These are phyloP conservation scores for Cyclotella atomus DNA, from an alignment of 108 stramenopile species.

Conservation along the genomic window DNA sequence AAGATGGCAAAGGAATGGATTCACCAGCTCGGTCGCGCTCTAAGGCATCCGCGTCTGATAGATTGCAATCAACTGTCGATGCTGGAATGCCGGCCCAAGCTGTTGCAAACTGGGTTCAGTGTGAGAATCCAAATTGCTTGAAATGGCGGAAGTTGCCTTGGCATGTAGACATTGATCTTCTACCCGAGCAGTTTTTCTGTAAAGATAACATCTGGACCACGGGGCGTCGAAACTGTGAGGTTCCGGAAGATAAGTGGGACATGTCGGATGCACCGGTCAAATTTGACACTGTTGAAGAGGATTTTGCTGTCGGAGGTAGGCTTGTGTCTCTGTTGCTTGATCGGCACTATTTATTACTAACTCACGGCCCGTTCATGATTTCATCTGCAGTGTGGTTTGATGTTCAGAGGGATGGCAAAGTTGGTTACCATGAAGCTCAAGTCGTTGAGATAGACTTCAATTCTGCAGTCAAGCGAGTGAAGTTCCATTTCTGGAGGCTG, in stretches of 20 bases:
- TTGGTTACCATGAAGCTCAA: slow-evolving; percentile 59
- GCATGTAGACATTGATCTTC: slow-evolving; percentile 82
- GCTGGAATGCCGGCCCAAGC: slow-evolving; percentile 88
- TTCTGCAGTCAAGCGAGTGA: slow-evolving; percentile 58
- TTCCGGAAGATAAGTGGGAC: slow-evolving; percentile 87
- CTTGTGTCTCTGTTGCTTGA: background rate
- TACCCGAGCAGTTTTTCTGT: slow-evolving; percentile 88
- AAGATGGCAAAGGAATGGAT: slow-evolving; percentile 18
- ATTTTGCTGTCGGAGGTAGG: slow-evolving; percentile 51
- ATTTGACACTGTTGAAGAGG: slow-evolving; percentile 36
- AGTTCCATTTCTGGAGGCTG: slow-evolving; percentile 71
- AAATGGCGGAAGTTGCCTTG: slow-evolving; percentile 92
- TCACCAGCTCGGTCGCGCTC: slow-evolving; percentile 14
- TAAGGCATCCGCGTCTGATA: slow-evolving; percentile 45
- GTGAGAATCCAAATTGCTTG: slow-evolving; percentile 85
- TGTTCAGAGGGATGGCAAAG: slow-evolving; percentile 67
- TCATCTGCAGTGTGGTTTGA: slow-evolving; percentile 71
- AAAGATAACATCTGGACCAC: slow-evolving; percentile 88
- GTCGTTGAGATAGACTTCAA: slow-evolving; percentile 70
- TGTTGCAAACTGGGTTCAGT: slow-evolving; percentile 92
- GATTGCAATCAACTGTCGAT: slow-evolving; percentile 76
- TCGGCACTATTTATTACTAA: background rate
- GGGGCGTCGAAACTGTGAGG: slow-evolving; percentile 64
- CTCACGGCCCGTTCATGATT: background rate
- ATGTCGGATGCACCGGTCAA: slow-evolving; percentile 54